Evolutionary conservation across 2,329 filamentous ascomycete genomes (phyloP).

Genomic region (Aspergillus aculeatus): DNA sequence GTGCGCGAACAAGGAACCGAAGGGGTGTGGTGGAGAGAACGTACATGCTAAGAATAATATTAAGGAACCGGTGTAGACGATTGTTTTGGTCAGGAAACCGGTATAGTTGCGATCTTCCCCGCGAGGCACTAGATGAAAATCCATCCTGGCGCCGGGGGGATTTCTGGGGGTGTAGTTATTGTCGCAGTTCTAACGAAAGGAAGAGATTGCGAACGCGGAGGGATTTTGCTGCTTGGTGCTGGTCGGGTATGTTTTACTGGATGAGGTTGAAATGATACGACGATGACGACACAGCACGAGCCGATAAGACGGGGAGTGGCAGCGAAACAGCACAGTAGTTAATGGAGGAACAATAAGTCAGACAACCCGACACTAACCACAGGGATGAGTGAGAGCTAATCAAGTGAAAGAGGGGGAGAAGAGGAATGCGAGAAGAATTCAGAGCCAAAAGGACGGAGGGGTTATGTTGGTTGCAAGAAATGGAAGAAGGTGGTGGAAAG

Average conservation of each 20-base stretch:
- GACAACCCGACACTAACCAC: too few relatives aligned
- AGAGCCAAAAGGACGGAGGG: background rate
- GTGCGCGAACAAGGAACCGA: too few relatives aligned
- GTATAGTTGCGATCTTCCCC: conserved; percentile 47
- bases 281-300: background rate
- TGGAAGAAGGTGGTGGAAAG: background rate
- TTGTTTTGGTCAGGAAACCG: conserved; percentile 49
- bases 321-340: background rate
- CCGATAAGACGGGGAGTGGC: background rate
- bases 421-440: background rate
- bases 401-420: background rate
- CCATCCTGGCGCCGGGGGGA: conserved; percentile 29
- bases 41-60: conserved; percentile 46
- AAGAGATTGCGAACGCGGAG: background rate
- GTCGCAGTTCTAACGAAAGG: background rate
- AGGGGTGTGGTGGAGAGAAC: conserved; percentile 12
- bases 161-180: background rate
- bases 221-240: too few relatives aligned
- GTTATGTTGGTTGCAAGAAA: background rate
- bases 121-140: conserved; percentile 45
- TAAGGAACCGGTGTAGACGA: conserved; percentile 47
- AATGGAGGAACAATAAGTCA: background rate
- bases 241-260: too few relatives aligned
- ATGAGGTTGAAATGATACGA: background rate
- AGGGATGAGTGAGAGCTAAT: background rate